Evolutionary conservation across 495 filamentous ascomycete species (phyloP).

Genomic region (Aspergillus campestris): DNA sequence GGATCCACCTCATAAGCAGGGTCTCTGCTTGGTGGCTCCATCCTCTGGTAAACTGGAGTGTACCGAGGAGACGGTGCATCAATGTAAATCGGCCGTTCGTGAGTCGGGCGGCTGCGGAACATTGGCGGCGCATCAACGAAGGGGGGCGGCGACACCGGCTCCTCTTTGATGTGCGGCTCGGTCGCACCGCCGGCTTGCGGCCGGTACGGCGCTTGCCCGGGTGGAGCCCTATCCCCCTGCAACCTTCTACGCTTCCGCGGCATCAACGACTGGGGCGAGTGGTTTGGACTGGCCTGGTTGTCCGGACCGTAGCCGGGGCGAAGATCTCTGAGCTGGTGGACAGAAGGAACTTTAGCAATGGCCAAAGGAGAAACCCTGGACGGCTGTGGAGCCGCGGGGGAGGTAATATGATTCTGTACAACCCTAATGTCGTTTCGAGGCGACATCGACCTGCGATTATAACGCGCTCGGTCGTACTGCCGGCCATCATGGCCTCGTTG

Average conservation of each 20-base stretch:
- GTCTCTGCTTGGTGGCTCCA: conserved; percentile 21
- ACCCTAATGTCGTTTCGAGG: conserved; percentile 35
- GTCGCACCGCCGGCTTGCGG: conserved; percentile 24
- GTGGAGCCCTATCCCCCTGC: conserved; percentile 23
- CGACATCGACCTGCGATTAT: conserved; percentile 17
- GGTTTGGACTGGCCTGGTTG: conserved; percentile 31
- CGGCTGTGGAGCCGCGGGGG: conserved; percentile 74
- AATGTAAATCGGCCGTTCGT: conserved; percentile 40
- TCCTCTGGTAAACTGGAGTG: conserved; percentile 29
- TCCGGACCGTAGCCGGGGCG: conserved; percentile 18
- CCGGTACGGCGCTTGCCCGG: conserved; percentile 21
- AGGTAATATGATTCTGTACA: conserved; percentile 53
- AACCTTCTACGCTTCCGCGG: conserved; percentile 44
- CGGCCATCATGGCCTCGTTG: conserved; percentile 12
- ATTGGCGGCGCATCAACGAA: conserved; percentile 45
- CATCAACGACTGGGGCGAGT: conserved; percentile 20
- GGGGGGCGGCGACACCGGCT: conserved; percentile 77
- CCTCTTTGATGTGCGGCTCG: conserved; percentile 70
- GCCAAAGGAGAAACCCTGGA: conserved; percentile 72
- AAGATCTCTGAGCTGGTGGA: conserved; percentile 23
- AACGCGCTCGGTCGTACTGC: conserved; percentile 13
- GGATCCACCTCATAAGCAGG: conserved; percentile 29
- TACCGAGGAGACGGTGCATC: conserved; percentile 42
- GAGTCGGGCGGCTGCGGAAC: conserved; percentile 32
- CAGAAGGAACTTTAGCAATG: conserved; percentile 49